Percentiles rank a stretch among this genome's conserved stretches.
These are phyloP conservation scores for Venturia effusa DNA, from an alignment of 2,329 filamentous ascomycete species.

Conservation along the genomic window DNA sequence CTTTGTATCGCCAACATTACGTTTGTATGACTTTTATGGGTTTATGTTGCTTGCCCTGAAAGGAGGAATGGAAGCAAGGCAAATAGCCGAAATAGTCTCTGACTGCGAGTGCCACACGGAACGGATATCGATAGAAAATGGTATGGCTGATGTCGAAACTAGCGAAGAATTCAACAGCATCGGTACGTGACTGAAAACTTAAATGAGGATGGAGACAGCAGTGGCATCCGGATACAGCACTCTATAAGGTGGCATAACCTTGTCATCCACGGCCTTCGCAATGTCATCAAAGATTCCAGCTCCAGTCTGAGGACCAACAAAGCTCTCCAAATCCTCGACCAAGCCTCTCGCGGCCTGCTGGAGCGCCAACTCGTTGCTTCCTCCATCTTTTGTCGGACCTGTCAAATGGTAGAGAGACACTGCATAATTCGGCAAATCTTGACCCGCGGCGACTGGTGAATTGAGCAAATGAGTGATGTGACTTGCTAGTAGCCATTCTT, in stretches of 20 bases:
- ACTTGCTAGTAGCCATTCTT: constrained; percentile 35
- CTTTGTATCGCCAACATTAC: too few species aligned
- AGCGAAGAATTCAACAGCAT: too few species aligned
- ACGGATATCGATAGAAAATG: too few species aligned
- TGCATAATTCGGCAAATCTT: constrained; percentile 33
- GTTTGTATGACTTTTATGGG: too few species aligned
- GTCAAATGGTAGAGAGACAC: constrained; percentile 21
- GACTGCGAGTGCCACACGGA: too few species aligned
- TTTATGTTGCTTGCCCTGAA: too few species aligned
- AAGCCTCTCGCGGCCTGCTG: constrained; percentile 16
- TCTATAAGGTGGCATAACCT: constrained; percentile 25
- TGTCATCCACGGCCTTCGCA: constrained; percentile 16
- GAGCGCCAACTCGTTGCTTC: constrained; percentile 15
- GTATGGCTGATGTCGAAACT: too few species aligned
- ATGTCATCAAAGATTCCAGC: constrained; percentile 20
- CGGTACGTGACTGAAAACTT: not conserved
- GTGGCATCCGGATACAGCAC: constrained; percentile 29
- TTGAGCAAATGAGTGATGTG: constrained; percentile 38
- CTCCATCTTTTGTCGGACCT: not conserved
- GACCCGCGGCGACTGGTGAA: constrained; percentile 30
- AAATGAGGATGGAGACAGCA: constrained; percentile 28
- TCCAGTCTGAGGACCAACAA: constrained; percentile 20
- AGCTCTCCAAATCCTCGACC: constrained; percentile 18
- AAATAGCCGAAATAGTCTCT: too few species aligned
- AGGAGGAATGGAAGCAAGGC: too few species aligned